Evolutionary conservation across 2,329 filamentous ascomycete species (phyloP), one percentile per base, ranked within the genome.

Genomic region (Geosmithia putterillii): DNA sequence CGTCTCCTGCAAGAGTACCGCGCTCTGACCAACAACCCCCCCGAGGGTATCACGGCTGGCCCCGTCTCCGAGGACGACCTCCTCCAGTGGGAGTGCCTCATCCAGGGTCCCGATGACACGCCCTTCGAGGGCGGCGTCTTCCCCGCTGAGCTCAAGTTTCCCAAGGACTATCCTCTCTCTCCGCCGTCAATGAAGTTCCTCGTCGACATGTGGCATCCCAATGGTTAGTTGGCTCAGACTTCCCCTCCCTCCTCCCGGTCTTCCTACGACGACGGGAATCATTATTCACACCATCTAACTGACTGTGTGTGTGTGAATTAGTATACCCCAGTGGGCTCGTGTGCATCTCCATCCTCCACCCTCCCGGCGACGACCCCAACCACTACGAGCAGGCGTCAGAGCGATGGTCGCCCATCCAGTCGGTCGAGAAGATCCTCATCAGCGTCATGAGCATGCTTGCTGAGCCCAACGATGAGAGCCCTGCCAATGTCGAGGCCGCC

Each of bases 361-460:
- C 90, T 3, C 90, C 90, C 3, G 90, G 92, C 55, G 90, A 96
- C 66, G 90, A 96, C 64, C 92, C 92, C 44, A 95, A 95, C 68
- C 89, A 95, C 70, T 96, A 96, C 73, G 90, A 96, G 65, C 86
- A 90, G 54, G 90, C 92, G 7, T 88, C 84, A 1, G 92, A 96
- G 69, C 81, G 90, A 49, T 96, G 90, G 90, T 90, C 84, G 22
- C 90, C 90, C 12, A 95, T 96, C 49, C 92, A 96, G 68, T 92
- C 84, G 46, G 90, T 95, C 52, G 92, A 96, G 67, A 96, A 95
- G 71, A 96, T 96, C 52, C 71, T 96, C 52, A 88, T 96, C 45
- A 88, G 81, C 40, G 90, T 96, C 47, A 96, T 96, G 83, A 95
- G 87, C 64, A 96, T 96, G 89, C 76, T 96, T 39, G 89, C 89